Percentiles rank a stretch among this genome's conserved stretches.
Evolutionary conservation across 306 rosid genomes (phyloP).

Genomic region (Cyclanthera cordifolia): DNA sequence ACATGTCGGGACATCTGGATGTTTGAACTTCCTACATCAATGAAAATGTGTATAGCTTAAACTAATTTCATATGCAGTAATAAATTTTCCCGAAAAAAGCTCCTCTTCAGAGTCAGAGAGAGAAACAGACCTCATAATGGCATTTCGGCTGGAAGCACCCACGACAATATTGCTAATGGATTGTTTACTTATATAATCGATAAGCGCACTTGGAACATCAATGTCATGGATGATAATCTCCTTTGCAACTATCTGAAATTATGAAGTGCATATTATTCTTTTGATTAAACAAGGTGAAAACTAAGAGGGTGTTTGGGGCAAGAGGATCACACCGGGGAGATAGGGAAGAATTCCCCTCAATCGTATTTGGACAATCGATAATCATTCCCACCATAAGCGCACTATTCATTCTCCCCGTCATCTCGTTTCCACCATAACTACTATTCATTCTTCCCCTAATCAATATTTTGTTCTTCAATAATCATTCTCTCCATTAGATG

Average conservation of each 20-base stretch:
- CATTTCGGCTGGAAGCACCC: conserved; percentile 57
- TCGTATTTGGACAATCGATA: no score
- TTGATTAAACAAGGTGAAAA: background rate
- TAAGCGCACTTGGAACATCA: conserved; percentile 56
- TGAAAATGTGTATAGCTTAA: background rate
- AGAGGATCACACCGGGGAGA: no score
- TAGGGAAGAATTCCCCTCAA: no score
- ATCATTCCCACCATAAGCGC: no score
- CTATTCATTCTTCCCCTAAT: no score
- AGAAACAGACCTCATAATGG: conserved; percentile 38
- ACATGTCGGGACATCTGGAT: conserved; percentile 40
- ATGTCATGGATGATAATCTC: conserved; percentile 65
- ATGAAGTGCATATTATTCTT: background rate
- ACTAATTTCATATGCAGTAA: background rate
- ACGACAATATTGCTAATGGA: conserved; percentile 45
- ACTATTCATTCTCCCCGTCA: no score
- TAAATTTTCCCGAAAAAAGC: background rate
- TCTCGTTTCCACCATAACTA: no score
- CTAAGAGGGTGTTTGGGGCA: background rate
- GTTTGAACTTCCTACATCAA: conserved; percentile 39
- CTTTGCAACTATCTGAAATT: conserved; percentile 50
- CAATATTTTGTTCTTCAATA: no score
- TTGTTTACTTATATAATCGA: conserved; percentile 28
- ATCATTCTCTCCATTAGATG: no score
- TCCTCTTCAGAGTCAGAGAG: background rate